phyloP scores from a whole-genome alignment of 2,329 filamentous ascomycete genomes.

The Diaporthe humulicola region DNA sequence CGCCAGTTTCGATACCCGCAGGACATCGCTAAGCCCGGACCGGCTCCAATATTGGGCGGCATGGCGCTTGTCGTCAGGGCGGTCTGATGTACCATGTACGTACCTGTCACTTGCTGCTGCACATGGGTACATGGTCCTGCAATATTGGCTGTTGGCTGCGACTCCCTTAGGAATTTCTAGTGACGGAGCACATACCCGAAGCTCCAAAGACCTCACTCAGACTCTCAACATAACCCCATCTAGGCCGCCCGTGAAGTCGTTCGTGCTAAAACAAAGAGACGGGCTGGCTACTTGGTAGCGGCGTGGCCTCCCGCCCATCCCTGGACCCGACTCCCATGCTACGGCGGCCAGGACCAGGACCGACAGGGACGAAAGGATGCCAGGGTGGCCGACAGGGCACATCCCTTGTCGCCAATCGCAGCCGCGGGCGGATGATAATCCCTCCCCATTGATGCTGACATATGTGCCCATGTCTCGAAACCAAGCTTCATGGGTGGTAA shows the following conservation, averaged over 20 bases:
- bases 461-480: constrained; percentile 17
- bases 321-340: constrained; percentile 31
- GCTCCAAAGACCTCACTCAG: not conserved
- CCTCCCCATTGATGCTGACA: not conserved
- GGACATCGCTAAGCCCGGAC: constrained; percentile 46
- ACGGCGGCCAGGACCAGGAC: constrained; percentile 33
- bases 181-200: not conserved
- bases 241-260: constrained; percentile 37
- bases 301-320: constrained; percentile 39
- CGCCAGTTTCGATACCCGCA: constrained; percentile 40
- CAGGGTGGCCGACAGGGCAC: constrained; percentile 21
- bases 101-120: constrained; percentile 29
- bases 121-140: constrained; percentile 19
- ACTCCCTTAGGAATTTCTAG: not conserved
- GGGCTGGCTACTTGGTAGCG: constrained; percentile 41
- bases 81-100: constrained; percentile 41
- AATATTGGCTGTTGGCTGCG: constrained; percentile 12
- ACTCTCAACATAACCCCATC: not conserved
- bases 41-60: constrained; percentile 45
- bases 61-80: constrained; percentile 47
- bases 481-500: constrained; percentile 26
- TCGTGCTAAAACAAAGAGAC: constrained; percentile 48
- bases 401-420: constrained; percentile 36
- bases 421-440: constrained; percentile 37
- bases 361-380: constrained; percentile 18